A percentile compares a stretch with the other conserved stretches of the same genome.
Conservation (phyloP, 306 rosid genomes). For the Canavalia gladiata region DNA sequence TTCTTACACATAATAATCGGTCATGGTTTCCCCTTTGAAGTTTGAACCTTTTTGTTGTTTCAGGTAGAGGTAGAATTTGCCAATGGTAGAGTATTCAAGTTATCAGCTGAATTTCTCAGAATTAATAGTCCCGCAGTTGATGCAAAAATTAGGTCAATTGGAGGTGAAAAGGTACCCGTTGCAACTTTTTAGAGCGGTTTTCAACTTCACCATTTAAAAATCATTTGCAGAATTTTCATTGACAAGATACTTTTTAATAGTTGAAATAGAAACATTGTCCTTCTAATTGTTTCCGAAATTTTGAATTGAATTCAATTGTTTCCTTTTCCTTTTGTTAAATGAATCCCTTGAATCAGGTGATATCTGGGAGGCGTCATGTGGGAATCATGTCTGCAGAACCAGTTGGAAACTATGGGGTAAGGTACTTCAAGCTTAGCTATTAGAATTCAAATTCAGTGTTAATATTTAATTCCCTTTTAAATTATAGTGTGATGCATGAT, state of each 20-base stretch:
- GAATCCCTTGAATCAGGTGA: slow-evolving; percentile 58
- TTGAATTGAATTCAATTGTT: slow-evolving; percentile 30
- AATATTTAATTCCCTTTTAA: slow-evolving; percentile 3
- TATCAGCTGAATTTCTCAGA: slow-evolving; percentile 91
- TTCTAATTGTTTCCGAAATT: neutral
- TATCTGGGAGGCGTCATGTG: slow-evolving; percentile 77
- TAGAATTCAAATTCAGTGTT: slow-evolving; percentile 19
- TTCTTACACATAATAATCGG: neutral
- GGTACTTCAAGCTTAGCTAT: slow-evolving; percentile 54
- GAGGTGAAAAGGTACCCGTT: slow-evolving; percentile 81
- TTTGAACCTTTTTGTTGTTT: slow-evolving; percentile 42
- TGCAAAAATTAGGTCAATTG: slow-evolving; percentile 79
- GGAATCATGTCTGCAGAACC: slow-evolving; percentile 90
- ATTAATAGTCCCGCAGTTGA: slow-evolving; percentile 87
- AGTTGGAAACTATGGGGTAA: slow-evolving; percentile 93
- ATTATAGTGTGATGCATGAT: slow-evolving; percentile 22
- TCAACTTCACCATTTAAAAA: slow-evolving; percentile 7
- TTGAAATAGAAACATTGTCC: neutral
- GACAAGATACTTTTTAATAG: neutral
- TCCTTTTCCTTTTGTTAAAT: slow-evolving; percentile 19
- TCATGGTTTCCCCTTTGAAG: neutral
- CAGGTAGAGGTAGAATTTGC: slow-evolving; percentile 80
- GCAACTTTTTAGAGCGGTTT: neutral
- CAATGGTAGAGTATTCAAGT: slow-evolving; percentile 66
- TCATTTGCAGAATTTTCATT: neutral